Base-by-base conservation (phyloP, 805 yeast species). In the Candida maltosa region DNA sequence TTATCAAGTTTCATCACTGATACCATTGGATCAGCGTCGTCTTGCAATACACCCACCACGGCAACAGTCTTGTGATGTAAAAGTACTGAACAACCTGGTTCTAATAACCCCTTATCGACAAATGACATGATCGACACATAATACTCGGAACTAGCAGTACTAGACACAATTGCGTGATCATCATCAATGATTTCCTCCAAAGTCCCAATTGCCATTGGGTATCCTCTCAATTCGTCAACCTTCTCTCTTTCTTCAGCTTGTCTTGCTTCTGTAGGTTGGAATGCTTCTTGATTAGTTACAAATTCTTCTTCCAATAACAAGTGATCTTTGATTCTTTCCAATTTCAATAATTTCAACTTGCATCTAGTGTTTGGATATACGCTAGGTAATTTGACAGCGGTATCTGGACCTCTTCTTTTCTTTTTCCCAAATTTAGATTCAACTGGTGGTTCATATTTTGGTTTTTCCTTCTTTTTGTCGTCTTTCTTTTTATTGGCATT, bases 401-500 rank as follows among this genome's bases (percentile, higher is more conserved):
- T 84, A 37, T 87, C 86, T 35, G 93, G 95, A 6, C 96, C 96
- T 71, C 83, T 87, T 72, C 93, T 80, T 69, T 86, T 85, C 75
- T 87, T 89, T 61, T 87, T 84, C 38, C 96, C 96, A 52, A 87
- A 84, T 47, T 89, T 80, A 5, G 96, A 83, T 63, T 91, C 94
- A 42, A 91, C 97, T 11, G 98, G 98, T 23, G 98, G 97, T 64
- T 93, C 98, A 62, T 91, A 93, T 70, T 89, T 91, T 54, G 97
- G 97, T 65, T 91, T 89, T 52, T 85, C 86, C 47, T 81, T 79
- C 66, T 81, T 81, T 58, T 58, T 66, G 44, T 75, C 79, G 49
- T 76, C 80, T 58, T 78, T 78, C 59, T 78, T 78, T 58, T 69
- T 69, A 48, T 58, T 60, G 47, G 53, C 50, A 45, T 57, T 56